Conservation (phyloP, 1,284 basidiomycete species). For the Tilletia caries region DNA sequence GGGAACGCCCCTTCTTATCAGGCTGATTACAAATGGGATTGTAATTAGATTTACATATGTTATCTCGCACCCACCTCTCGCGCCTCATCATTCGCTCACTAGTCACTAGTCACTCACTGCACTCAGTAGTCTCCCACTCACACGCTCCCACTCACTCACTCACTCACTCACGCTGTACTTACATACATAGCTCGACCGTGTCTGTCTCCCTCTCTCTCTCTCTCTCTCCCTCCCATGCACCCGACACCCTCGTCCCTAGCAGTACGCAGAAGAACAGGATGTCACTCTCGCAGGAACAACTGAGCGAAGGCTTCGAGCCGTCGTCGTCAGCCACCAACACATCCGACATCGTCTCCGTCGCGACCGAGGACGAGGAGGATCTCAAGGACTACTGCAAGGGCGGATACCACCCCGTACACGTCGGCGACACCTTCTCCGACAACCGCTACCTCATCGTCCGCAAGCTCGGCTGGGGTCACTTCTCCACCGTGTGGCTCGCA, state of each 20-base stretch:
- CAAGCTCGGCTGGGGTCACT: constrained; percentile 98
- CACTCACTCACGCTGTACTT: neutral
- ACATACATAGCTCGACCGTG: too few relatives aligned
- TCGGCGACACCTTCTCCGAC: constrained; percentile 86
- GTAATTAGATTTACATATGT: too few relatives aligned
- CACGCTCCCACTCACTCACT: neutral
- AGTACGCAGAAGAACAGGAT: neutral
- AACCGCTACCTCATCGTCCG: constrained; percentile 85
- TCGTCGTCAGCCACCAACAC: constrained; percentile 11
- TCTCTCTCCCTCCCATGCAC: neutral
- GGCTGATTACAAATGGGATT: too few relatives aligned
- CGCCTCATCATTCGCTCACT: too few relatives aligned
- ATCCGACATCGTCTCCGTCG: constrained; percentile 24
- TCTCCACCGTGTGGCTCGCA: constrained; percentile 60
- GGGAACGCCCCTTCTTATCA: too few relatives aligned
- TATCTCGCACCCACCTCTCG: too few relatives aligned
- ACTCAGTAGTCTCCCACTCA: neutral
- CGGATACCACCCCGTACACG: constrained; percentile 86
- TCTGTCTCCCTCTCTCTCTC: too few relatives aligned
- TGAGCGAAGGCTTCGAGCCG: constrained; percentile 10
- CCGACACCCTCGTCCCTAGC: neutral
- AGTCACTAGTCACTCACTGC: too few relatives aligned
- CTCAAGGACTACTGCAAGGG: constrained; percentile 59
- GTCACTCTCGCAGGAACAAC: constrained; percentile 8
- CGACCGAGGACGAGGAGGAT: constrained; percentile 57